Base-by-base conservation (phyloP, 192 early-diverging fungal species). In the Backusella circina region DNA sequence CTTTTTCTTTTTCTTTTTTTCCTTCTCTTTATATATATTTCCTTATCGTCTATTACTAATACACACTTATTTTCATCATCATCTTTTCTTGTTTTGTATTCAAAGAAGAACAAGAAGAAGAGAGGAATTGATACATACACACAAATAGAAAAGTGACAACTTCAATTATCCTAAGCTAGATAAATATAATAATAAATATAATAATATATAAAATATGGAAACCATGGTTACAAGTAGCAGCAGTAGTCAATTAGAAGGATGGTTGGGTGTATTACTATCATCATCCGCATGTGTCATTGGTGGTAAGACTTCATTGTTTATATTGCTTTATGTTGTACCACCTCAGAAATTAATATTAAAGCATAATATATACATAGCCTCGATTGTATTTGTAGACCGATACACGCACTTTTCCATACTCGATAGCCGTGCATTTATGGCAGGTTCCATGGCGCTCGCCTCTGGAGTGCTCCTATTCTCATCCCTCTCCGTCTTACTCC, bases 301-400 rank as follows among this genome's bases (percentile, higher is more conserved):
- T 18, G 79, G 79, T 81, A 81, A 33, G 23, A 23, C 68, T n/a
- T 76, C 18, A 39, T 57, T 57, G 51, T 57, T 57, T 57, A 57
- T 57, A 57, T 57, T n/a, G n/a, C n/a, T n/a, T n/a, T 57, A 26
- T 57, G n/a, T 26, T 57, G 51, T 57, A 57, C 51, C 9, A 57
- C 51, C 21, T 23, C 21, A 23, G 10, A 41, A 41, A 41, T 41
- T 41, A 41, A 16, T 41, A 18, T 41, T 41, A 41, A 10, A 21
- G n/a, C 18, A 23, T n/a, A n/a, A n/a, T n/a, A n/a, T n/a, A n/a
- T n/a, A n/a, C n/a, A 16, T 44, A 32, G 80, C 80, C 13, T 74
- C 80, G 10, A 71, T 82, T 41, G 76, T 82, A 3, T 82, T 75
- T 73, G 23, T 82, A 16, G 80, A 82, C 41, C 72, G n/a, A 72